Evolutionary conservation across 2,329 filamentous ascomycete species (phyloP).

Genomic region (Chrysosporium keratinophilum): DNA sequence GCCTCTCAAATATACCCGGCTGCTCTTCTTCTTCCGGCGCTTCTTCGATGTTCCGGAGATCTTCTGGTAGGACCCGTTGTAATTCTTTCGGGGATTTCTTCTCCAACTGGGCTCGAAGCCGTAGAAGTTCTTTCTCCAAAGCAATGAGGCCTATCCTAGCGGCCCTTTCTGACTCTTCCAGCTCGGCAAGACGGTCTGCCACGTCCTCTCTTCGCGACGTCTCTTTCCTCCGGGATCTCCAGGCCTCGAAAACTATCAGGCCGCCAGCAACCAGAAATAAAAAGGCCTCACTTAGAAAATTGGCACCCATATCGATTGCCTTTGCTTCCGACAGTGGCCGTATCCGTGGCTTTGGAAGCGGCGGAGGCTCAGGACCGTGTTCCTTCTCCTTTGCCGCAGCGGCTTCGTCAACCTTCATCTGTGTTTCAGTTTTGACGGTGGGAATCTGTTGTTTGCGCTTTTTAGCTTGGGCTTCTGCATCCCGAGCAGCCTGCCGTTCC

Average conservation of each 20-base stretch:
- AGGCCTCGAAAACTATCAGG: slow-evolving; percentile 53
- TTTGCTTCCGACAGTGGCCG: slow-evolving; percentile 56
- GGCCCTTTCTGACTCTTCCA: slow-evolving; percentile 43
- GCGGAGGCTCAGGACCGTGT: slow-evolving; percentile 37
- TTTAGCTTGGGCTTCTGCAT: slow-evolving; percentile 46
- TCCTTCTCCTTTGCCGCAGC: slow-evolving; percentile 37
- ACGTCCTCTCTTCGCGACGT: slow-evolving; percentile 50
- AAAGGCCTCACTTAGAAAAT: slow-evolving; percentile 58
- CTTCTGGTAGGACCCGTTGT: slow-evolving; percentile 32
- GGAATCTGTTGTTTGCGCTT: slow-evolving; percentile 44
- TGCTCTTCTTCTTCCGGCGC: slow-evolving; percentile 21
- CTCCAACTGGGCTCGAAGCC: slow-evolving; percentile 32
- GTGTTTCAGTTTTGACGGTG: slow-evolving; percentile 53
- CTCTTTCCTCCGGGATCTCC: slow-evolving; percentile 52
- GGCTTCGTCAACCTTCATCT: slow-evolving; percentile 47
- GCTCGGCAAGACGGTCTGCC: slow-evolving; percentile 46
- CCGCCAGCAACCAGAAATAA: slow-evolving; percentile 54
- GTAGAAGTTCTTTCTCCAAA: slow-evolving; percentile 39
- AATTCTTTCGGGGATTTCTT: slow-evolving; percentile 20
- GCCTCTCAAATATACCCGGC: slow-evolving; percentile 3
- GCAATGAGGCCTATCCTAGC: slow-evolving; percentile 33
- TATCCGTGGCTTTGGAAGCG: slow-evolving; percentile 44
- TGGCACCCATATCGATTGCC: slow-evolving; percentile 58
- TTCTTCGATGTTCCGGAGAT: slow-evolving; percentile 30
- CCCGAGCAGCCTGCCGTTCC: slow-evolving; percentile 36